Conservation (phyloP, 2,329 filamentous ascomycete species). For the Clarireedia homoeocarpa region DNA sequence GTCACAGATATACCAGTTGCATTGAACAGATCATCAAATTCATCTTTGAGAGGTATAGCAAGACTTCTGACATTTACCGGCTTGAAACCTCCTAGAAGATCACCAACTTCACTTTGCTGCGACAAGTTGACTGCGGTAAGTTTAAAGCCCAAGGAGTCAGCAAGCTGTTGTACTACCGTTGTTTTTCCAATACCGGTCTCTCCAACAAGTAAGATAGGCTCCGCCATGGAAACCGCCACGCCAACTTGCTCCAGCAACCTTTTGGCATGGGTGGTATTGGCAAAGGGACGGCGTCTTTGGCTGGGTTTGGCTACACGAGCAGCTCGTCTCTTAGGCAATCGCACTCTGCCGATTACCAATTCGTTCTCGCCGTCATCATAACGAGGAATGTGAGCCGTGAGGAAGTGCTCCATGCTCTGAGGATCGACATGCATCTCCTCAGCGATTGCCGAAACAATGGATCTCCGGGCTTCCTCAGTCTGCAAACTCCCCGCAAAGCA, state of each 20-base stretch:
- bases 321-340: conserved; percentile 44
- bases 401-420: conserved; percentile 70
- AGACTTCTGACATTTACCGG: conserved; percentile 85
- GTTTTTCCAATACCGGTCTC: conserved; percentile 99
- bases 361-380: conserved; percentile 53
- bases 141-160: conserved; percentile 74
- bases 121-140: conserved; percentile 92
- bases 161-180: conserved; percentile 87
- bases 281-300: conserved; percentile 63
- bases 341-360: conserved; percentile 59
- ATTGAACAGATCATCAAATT: conserved; percentile 84
- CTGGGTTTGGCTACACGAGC: conserved; percentile 37
- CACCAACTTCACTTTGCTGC: conserved; percentile 95
- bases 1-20: conserved; percentile 77
- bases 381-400: conserved; percentile 63
- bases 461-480: conserved; percentile 50
- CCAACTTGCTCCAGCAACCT: conserved; percentile 83
- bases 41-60: conserved; percentile 83
- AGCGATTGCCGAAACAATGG: conserved; percentile 64
- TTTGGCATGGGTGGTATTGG: conserved; percentile 78
- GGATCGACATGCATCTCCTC: conserved; percentile 82
- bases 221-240: conserved; percentile 71
- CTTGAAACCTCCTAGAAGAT: conserved; percentile 92
- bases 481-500: conserved; percentile 81
- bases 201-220: conserved; percentile 90